Evolutionary conservation across 768 basidiomycete genomes (phyloP).

Genomic region (Rubroboletus satanas): DNA sequence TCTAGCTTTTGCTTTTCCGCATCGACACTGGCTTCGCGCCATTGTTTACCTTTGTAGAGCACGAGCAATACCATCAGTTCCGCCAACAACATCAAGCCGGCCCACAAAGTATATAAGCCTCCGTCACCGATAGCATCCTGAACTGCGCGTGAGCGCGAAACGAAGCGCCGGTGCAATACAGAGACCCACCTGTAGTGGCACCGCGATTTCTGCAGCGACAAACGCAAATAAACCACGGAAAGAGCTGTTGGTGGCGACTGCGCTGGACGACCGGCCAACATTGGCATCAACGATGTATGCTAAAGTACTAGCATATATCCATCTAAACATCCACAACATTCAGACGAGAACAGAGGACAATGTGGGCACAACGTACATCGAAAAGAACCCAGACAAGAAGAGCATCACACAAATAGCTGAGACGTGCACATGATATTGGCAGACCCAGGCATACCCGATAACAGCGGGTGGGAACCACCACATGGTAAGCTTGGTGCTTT

Average conservation of each 20-base stretch:
- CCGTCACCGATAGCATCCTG: conserved; percentile 77
- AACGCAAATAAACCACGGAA: conserved; percentile 71
- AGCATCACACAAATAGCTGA: conserved; percentile 70
- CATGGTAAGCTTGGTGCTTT: conserved; percentile 59
- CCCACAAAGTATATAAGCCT: conserved; percentile 71
- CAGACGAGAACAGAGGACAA: neutral
- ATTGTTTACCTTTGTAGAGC: conserved; percentile 54
- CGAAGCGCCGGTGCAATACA: neutral
- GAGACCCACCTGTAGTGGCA: conserved; percentile 56
- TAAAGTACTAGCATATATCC: conserved; percentile 67
- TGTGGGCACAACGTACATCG: conserved; percentile 48
- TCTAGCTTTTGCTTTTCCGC: conserved; percentile 32
- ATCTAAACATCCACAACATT: conserved; percentile 30
- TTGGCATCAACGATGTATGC: conserved; percentile 91
- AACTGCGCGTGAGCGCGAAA: neutral
- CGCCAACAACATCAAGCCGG: conserved; percentile 50
- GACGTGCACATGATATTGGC: conserved; percentile 58
- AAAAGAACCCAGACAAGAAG: conserved; percentile 70
- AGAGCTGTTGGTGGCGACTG: conserved; percentile 70
- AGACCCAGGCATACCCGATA: conserved; percentile 76
- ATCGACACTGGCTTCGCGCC: conserved; percentile 52
- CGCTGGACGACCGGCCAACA: conserved; percentile 71
- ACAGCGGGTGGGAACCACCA: conserved; percentile 51
- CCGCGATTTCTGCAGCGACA: conserved; percentile 67
- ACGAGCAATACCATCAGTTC: conserved; percentile 58